Conservation (phyloP, 495 filamentous ascomycete genomes). For the Penicillium longicatenatum region DNA sequence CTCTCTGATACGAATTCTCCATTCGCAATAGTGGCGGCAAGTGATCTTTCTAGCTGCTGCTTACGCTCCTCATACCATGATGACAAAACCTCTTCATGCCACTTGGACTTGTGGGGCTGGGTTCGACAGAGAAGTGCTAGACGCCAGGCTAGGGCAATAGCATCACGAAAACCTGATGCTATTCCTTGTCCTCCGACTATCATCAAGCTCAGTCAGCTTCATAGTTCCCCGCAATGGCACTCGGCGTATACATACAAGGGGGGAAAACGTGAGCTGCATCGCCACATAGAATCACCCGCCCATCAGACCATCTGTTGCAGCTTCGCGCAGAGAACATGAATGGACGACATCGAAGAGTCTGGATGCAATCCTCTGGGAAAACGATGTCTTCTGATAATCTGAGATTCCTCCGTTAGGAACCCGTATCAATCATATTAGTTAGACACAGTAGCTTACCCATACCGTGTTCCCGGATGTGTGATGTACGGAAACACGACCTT, state of each 20-base stretch:
- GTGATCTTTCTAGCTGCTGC: constrained; percentile 38
- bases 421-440: neutral
- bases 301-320: constrained; percentile 52
- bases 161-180: constrained; percentile 44
- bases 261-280: constrained; percentile 60
- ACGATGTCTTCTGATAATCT: constrained; percentile 32
- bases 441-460: constrained; percentile 23
- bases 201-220: no score
- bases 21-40: constrained; percentile 35
- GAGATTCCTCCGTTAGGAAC: neutral
- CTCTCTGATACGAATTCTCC: constrained; percentile 33
- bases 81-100: constrained; percentile 18
- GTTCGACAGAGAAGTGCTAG: constrained; percentile 35
- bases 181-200: constrained; percentile 54
- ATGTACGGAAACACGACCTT: constrained; percentile 37
- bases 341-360: constrained; percentile 49
- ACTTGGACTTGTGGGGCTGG: neutral
- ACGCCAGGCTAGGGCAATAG: constrained; percentile 47
- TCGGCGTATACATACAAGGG: constrained; percentile 35
- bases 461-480: constrained; percentile 33
- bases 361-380: constrained; percentile 51
- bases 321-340: constrained; percentile 48
- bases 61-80: constrained; percentile 43
- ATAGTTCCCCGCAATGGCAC: no score
- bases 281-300: constrained; percentile 47